Evolutionary conservation across 441 rosid species (phyloP).

Genomic region (Croton laevigatus): DNA sequence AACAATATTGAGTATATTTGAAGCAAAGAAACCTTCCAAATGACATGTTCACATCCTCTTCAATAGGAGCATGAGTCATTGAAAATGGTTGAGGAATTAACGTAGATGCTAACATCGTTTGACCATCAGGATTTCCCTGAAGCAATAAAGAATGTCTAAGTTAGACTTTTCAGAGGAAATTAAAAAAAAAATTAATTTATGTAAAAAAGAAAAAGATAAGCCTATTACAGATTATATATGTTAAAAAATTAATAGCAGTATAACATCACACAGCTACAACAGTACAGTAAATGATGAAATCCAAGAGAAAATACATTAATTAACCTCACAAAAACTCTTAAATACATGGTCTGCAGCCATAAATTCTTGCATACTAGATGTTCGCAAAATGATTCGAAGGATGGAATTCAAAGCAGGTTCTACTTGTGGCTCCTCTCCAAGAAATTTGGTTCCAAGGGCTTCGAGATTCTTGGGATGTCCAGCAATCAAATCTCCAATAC

Average conservation of each 20-base stretch:
- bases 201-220: not conserved
- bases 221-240: not conserved
- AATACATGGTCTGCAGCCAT: constrained; percentile 89
- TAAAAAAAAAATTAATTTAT: constrained; percentile 12
- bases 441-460: constrained; percentile 80
- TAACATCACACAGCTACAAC: not conserved
- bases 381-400: constrained; percentile 80
- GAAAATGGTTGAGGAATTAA: constrained; percentile 86
- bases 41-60: constrained; percentile 93
- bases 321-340: constrained; percentile 90
- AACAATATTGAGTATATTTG: not conserved
- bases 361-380: constrained; percentile 89
- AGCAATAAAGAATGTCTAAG: not conserved
- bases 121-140: constrained; percentile 87
- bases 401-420: constrained; percentile 94
- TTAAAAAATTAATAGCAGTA: not conserved
- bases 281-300: constrained; percentile 11
- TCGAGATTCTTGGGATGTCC: constrained; percentile 80
- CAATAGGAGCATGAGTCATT: constrained; percentile 56
- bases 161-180: constrained; percentile 13
- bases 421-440: constrained; percentile 86
- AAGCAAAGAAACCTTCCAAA: constrained; percentile 78
- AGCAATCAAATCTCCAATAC: constrained; percentile 79
- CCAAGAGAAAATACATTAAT: constrained; percentile 23
- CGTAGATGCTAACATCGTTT: constrained; percentile 86